Percentiles rank a stretch among this genome's conserved stretches.
phyloP scores from a whole-genome alignment of 1,139 yeast species.

The Taiozyma sp. region DNA sequence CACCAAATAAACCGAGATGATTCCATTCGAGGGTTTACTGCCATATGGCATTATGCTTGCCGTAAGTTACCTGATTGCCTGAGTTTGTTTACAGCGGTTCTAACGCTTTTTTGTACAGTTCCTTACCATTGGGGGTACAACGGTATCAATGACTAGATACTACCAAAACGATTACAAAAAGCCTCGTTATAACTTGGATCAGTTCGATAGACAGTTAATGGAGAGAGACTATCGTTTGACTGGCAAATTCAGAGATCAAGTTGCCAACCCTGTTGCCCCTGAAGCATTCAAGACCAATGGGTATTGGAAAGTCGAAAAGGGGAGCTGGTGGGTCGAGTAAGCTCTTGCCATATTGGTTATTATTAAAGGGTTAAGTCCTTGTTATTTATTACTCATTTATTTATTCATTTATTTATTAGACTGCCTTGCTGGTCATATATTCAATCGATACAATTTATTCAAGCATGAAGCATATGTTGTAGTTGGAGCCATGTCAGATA shows the following conservation, averaged over 20 bases:
- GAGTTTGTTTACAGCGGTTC: not conserved
- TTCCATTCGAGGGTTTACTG: slow-evolving; percentile 70
- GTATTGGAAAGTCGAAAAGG: slow-evolving; percentile 33
- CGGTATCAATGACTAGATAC: slow-evolving; percentile 42
- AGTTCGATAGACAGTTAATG: slow-evolving; percentile 47
- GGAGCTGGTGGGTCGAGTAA: slow-evolving; percentile 21
- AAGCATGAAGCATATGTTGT: too few relatives aligned
- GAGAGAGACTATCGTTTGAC: slow-evolving; percentile 75
- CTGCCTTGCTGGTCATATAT: not conserved
- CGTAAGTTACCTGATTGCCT: slow-evolving; percentile 28
- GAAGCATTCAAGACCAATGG: slow-evolving; percentile 62
- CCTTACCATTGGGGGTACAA: slow-evolving; percentile 49
- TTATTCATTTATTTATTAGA: slow-evolving; percentile 1
- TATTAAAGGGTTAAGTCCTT: not conserved
- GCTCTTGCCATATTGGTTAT: not conserved
- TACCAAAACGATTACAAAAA: slow-evolving; percentile 49
- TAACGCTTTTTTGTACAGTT: slow-evolving; percentile 25
- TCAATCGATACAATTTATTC: too few relatives aligned
- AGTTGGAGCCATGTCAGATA: not conserved
- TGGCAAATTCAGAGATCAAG: slow-evolving; percentile 68
- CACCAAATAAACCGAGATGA: slow-evolving; percentile 33
- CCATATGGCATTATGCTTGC: slow-evolving; percentile 63
- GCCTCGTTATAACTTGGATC: slow-evolving; percentile 54
- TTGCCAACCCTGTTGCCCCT: slow-evolving; percentile 66
- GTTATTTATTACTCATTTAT: not conserved